Evolutionary conservation across 306 rosid genomes (phyloP), one percentile per base, ranked within the genome.

Genomic region (Malus fusca): DNA sequence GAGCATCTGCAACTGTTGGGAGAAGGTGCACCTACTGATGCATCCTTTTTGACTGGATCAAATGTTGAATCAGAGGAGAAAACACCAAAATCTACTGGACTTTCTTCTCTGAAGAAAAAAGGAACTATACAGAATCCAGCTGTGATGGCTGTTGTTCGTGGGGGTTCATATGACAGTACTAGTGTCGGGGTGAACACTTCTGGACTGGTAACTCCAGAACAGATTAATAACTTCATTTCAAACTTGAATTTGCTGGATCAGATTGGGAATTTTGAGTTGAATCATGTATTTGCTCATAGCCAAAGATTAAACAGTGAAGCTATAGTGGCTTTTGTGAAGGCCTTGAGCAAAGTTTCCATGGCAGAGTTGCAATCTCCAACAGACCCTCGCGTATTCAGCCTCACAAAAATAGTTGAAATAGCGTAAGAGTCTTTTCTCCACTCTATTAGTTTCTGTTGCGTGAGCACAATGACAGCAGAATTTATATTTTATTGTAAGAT

Each of bases 361-460:
- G 84, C 85, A 55, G 99, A 96, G 87, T 85, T 96, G 90, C 99
- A 96, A 87, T 92, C 99, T 89, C 99, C 96, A 79, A 90, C 96
- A 71, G 99, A 96, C 56, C 99, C 99, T 76, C 99, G 99, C 75
- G 98, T 96, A 63, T 96, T 96, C 86, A 91, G 98, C 88, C 99
- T 96, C 79, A 96, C 99, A 37, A 96, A 96, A 88, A 78, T 96
- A 78, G 99, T 96, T 71, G 99, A 96, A 82, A 90, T 92, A 62
- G 98, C 99, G 99, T 96, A 88, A 88, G 97, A 79, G 82, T 77
- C 76, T 75, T 71, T 76, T 71, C 76, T 58, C 60, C 40, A 17
- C 44, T 62, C 22, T 9, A 25, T 23, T 17, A 43, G 22, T 15
- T 67, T 22, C 35, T 31, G 25, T 69, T 28, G 21, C 66, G 35